Conservation (phyloP, 306 rosid genomes). For the Inga laurina region DNA sequence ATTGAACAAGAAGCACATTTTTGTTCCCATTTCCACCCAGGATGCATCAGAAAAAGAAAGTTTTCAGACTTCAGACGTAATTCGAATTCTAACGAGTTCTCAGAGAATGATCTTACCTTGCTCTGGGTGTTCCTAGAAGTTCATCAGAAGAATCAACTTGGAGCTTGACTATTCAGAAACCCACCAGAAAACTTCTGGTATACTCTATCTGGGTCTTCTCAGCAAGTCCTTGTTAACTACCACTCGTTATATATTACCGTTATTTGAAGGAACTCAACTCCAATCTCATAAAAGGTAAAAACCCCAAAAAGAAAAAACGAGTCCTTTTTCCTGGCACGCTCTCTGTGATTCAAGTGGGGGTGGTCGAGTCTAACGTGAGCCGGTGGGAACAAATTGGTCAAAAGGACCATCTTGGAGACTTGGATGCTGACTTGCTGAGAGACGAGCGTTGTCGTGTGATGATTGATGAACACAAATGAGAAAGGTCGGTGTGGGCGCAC, state of each 20-base stretch:
- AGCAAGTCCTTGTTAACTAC: conserved; percentile 35
- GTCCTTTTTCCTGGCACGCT: background rate
- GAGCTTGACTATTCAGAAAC: conserved; percentile 20
- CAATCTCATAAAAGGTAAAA: conserved; percentile 15
- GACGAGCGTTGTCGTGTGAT: background rate
- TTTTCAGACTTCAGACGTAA: conserved; percentile 11
- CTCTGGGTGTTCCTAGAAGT: conserved; percentile 30
- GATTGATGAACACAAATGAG: no score
- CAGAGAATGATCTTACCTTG: conserved; percentile 40
- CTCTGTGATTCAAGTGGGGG: background rate
- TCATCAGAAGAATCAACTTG: conserved; percentile 19
- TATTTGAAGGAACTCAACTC: conserved; percentile 26
- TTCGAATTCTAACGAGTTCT: conserved; percentile 17
- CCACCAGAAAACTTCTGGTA: conserved; percentile 13
- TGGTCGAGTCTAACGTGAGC: background rate
- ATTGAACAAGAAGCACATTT: conserved; percentile 20
- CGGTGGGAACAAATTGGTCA: background rate
- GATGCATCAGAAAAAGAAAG: conserved; percentile 1
- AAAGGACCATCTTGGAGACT: background rate
- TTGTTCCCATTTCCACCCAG: conserved; percentile 20
- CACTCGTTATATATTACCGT: conserved; percentile 41
- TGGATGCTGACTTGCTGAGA: background rate
- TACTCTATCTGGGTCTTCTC: conserved; percentile 24
- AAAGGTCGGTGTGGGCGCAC: background rate
- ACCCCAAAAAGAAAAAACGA: background rate